Conservation (phyloP, 164 flowering plant species). For the Chimonanthus praecox region DNA sequence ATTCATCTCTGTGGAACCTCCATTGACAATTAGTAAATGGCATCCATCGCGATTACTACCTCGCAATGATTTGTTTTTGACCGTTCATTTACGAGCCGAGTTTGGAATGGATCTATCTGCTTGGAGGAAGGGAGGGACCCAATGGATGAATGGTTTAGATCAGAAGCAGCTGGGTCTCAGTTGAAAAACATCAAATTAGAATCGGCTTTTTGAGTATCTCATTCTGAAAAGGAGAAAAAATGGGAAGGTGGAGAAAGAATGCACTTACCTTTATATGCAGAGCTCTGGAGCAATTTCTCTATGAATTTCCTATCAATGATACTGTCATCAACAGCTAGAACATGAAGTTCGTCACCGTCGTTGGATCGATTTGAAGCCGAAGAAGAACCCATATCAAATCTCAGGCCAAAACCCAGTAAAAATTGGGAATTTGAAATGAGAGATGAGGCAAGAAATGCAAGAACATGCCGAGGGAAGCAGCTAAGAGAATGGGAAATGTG, state of each 20-base stretch:
- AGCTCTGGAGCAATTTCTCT: conserved; percentile 52
- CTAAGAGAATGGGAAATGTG: not conserved
- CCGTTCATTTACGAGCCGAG: not conserved
- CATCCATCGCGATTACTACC: too few species aligned
- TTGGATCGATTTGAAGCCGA: conserved; percentile 1
- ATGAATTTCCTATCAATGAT: conserved; percentile 55
- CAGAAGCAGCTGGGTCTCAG: not conserved
- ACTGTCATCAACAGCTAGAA: conserved; percentile 78
- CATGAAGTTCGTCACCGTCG: conserved; percentile 44
- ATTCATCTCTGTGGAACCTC: not conserved
- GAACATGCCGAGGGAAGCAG: not conserved
- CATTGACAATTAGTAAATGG: not conserved
- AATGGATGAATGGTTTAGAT: not conserved
- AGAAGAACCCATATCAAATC: conserved; percentile 11
- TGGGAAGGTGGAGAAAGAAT: not conserved
- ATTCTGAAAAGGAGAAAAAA: not conserved
- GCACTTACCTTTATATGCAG: conserved; percentile 56
- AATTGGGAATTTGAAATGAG: not conserved
- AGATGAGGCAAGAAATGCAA: conserved; percentile 1
- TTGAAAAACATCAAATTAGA: too few species aligned
- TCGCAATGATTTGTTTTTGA: too few species aligned
- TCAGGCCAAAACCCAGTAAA: not conserved
- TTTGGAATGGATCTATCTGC: not conserved
- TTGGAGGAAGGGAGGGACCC: not conserved
- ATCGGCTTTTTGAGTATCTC: not conserved